Evolutionary conservation across 2,329 filamentous ascomycete species (phyloP).

Genomic region (Aphanoascus verrucosus): DNA sequence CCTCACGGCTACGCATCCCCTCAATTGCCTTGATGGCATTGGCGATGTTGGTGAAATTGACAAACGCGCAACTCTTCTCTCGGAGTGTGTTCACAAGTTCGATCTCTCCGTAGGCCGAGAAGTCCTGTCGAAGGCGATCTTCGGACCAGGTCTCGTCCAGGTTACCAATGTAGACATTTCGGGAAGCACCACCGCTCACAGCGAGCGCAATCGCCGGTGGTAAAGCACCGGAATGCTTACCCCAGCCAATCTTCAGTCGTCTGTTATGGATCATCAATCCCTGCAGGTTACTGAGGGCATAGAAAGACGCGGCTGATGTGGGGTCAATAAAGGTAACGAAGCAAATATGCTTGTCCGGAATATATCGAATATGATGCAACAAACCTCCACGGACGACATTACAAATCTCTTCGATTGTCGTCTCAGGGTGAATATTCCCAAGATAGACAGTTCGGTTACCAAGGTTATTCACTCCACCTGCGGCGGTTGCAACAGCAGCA

Average conservation of each 20-base stretch:
- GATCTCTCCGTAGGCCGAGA: slow-evolving; percentile 94
- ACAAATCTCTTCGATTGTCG: slow-evolving; percentile 98
- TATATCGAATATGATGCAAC: slow-evolving; percentile 96
- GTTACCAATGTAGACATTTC: slow-evolving; percentile 97
- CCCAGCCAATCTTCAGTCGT: slow-evolving; percentile 96
- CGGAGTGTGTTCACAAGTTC: slow-evolving; percentile 92
- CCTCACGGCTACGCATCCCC: slow-evolving; percentile 83
- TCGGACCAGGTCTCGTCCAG: slow-evolving; percentile 96
- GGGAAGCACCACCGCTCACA: slow-evolving; percentile 91
- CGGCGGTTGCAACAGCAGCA: slow-evolving; percentile 89
- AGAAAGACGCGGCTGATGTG: slow-evolving; percentile 94
- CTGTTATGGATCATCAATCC: slow-evolving; percentile 99
- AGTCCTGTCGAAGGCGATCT: slow-evolving; percentile 89
- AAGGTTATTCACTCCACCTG: slow-evolving; percentile 92
- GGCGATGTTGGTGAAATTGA: slow-evolving; percentile 99
- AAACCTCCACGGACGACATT: slow-evolving; percentile 94
- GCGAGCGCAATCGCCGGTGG: slow-evolving; percentile 92
- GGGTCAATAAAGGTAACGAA: slow-evolving; percentile 99
- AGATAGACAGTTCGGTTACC: slow-evolving; percentile 97
- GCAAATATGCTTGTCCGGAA: slow-evolving; percentile 99
- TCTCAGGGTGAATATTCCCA: slow-evolving; percentile 97
- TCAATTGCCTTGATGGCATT: slow-evolving; percentile 99
- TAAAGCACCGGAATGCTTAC: slow-evolving; percentile 93
- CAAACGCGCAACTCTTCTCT: slow-evolving; percentile 98
- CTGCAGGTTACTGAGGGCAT: slow-evolving; percentile 92